phyloP scores from a whole-genome alignment of 176 grass and related monocot species.

The Cymbopogon citratus region DNA sequence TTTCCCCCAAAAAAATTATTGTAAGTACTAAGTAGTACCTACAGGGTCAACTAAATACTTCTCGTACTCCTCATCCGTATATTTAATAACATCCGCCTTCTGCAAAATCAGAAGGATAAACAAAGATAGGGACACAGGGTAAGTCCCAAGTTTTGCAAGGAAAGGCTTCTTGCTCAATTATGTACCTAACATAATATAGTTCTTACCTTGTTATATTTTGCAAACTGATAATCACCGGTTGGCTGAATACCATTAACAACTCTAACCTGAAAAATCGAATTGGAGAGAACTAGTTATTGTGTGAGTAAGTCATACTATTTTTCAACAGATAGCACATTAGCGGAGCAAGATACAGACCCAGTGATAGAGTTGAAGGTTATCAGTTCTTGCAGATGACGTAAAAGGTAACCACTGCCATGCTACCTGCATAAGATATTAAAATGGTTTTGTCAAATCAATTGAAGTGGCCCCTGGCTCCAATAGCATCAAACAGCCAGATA shows the following conservation, averaged over 20 bases:
- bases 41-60: slow-evolving; percentile 96
- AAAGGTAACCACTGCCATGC: slow-evolving; percentile 94
- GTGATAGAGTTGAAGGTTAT: slow-evolving; percentile 84
- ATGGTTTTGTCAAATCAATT: neutral
- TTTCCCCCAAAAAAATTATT: neutral
- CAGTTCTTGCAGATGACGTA: slow-evolving; percentile 74
- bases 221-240: slow-evolving; percentile 90
- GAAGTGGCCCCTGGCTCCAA: neutral
- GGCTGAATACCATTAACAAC: slow-evolving; percentile 83
- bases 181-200: neutral
- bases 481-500: neutral
- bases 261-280: slow-evolving; percentile 56
- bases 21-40: slow-evolving; percentile 51
- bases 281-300: neutral
- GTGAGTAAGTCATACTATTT: neutral
- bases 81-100: slow-evolving; percentile 84
- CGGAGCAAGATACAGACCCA: slow-evolving; percentile 61
- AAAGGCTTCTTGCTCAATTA: neutral
- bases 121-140: slow-evolving; percentile 9
- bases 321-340: slow-evolving; percentile 9
- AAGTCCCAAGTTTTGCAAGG: neutral
- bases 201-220: slow-evolving; percentile 89
- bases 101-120: slow-evolving; percentile 44
- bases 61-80: slow-evolving; percentile 94
- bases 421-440: slow-evolving; percentile 53